Evolutionary conservation across 352 stramenopile genomes (phyloP), one percentile per base, ranked within the genome.

Genomic region (Phytophthora tentaculata): DNA sequence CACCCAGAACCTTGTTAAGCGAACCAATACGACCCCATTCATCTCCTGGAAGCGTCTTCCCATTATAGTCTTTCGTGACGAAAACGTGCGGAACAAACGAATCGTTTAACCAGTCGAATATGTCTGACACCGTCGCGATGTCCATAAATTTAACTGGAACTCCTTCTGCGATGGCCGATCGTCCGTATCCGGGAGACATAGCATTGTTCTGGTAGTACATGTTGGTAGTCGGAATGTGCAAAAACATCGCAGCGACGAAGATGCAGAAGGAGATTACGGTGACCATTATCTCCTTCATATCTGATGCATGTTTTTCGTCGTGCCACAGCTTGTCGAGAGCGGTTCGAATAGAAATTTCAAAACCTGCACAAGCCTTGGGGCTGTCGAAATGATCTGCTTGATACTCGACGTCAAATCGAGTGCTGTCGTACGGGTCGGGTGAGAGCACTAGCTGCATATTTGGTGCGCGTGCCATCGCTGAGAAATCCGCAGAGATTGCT

Each of bases 21-120:
- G 24, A 60, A 6, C 61, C 71, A 13, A 85, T 57, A 9, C 64
- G 66, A 0, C 64, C 74, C 54, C 64, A 77, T 26, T 74, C 52
- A 35, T 80, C 54, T 41, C 67, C 57, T 44, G 58, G 52, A 0
- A 88, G 41, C 12, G 26, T 20, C 3, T 82, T 47, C 3, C 61
- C 69, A 32, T 83, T 83, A 75, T 84, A 81, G 57, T 79, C 69
- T 20, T 77, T 55, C 3, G 77, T 83, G 24, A 84, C 67, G 22
- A 88, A 88, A 52, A 81, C 61, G 35, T 64, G 60, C 8, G 73
- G 77, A 7, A 84, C 61, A 35, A 88, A 73, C 9, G 80, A 78
- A 32, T 73, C 48, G 19, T 60, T 73, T 22, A 88, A 60, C 80
- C 77, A 88, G 32, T 76, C 50, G 61, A 81, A 88, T 8, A 78